Conservation (phyloP, 495 filamentous ascomycete genomes). For the Penicillium coffeae region DNA sequence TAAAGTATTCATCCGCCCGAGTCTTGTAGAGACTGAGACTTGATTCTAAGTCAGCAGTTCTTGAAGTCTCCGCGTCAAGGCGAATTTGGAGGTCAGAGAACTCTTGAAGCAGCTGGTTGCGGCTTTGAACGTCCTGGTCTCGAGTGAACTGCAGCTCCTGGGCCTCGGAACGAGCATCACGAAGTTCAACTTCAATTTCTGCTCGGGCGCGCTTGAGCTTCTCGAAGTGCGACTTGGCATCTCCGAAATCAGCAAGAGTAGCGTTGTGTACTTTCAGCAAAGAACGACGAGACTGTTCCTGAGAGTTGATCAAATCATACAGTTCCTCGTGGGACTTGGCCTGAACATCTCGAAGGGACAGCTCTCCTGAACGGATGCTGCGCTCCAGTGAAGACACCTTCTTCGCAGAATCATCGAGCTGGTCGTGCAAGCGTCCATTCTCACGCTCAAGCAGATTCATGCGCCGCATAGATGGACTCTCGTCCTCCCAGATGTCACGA, state of each 20-base stretch:
- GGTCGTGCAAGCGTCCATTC: slow-evolving; percentile 87
- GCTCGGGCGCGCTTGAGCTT: slow-evolving; percentile 75
- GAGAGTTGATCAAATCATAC: slow-evolving; percentile 87
- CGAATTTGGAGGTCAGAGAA: slow-evolving; percentile 93
- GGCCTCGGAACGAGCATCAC: slow-evolving; percentile 77
- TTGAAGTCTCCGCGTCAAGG: slow-evolving; percentile 83
- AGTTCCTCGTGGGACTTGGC: slow-evolving; percentile 93
- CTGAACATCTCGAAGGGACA: slow-evolving; percentile 88
- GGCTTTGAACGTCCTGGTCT: slow-evolving; percentile 80
- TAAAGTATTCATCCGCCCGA: slow-evolving; percentile 94
- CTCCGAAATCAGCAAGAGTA: slow-evolving; percentile 75
- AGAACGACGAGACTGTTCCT: slow-evolving; percentile 82
- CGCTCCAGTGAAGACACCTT: slow-evolving; percentile 90
- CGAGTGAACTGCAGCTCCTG: slow-evolving; percentile 71
- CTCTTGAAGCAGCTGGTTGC: slow-evolving; percentile 85
- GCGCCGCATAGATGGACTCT: slow-evolving; percentile 78
- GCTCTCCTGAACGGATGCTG: slow-evolving; percentile 79
- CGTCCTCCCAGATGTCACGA: slow-evolving; percentile 64
- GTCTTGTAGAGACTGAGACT: slow-evolving; percentile 88
- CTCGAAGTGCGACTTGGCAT: slow-evolving; percentile 83
- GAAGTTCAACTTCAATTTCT: slow-evolving; percentile 80
- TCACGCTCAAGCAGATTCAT: slow-evolving; percentile 90
- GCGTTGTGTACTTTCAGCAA: slow-evolving; percentile 82
- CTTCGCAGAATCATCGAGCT: slow-evolving; percentile 91
- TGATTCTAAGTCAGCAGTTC: slow-evolving; percentile 75